These are phyloP conservation scores for Aspergillus sp. DNA, from an alignment of 2,329 filamentous ascomycete species.

Conservation along the genomic window DNA sequence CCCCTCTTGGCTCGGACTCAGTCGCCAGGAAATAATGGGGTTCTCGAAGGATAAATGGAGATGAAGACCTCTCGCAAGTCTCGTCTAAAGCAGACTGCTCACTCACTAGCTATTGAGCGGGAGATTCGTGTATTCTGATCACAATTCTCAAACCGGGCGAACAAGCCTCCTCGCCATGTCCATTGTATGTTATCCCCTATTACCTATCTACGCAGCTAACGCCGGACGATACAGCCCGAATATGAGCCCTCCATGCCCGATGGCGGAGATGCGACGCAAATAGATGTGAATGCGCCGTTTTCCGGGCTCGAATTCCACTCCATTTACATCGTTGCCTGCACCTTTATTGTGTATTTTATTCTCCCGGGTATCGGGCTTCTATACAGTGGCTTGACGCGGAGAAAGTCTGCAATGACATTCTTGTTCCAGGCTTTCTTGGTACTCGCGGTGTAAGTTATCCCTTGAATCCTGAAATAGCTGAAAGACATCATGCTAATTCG, in stretches of 20 bases:
- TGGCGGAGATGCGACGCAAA: conserved; percentile 54
- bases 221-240: conserved; percentile 23
- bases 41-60: conserved; percentile 4
- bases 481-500: background rate
- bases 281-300: conserved; percentile 61
- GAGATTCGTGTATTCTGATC: background rate
- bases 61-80: background rate
- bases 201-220: background rate
- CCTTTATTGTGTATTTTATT: conserved; percentile 65
- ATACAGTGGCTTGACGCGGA: conserved; percentile 62
- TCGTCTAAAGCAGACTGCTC: background rate
- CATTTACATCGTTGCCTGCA: conserved; percentile 57
- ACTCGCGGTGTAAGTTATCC: conserved; percentile 47
- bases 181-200: background rate
- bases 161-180: conserved; percentile 2
- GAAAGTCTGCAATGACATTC: conserved; percentile 62
- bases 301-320: conserved; percentile 61
- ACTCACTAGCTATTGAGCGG: background rate
- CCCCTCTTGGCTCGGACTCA: conserved; percentile 11
- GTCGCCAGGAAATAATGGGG: background rate
- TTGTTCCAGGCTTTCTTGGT: conserved; percentile 64
- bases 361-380: conserved; percentile 66
- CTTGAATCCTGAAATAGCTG: background rate
- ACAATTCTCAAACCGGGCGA: background rate
- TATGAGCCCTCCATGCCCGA: conserved; percentile 46